Conservation (phyloP, 371 early-diverging fungal species). For the Mortierella sp. region DNA sequence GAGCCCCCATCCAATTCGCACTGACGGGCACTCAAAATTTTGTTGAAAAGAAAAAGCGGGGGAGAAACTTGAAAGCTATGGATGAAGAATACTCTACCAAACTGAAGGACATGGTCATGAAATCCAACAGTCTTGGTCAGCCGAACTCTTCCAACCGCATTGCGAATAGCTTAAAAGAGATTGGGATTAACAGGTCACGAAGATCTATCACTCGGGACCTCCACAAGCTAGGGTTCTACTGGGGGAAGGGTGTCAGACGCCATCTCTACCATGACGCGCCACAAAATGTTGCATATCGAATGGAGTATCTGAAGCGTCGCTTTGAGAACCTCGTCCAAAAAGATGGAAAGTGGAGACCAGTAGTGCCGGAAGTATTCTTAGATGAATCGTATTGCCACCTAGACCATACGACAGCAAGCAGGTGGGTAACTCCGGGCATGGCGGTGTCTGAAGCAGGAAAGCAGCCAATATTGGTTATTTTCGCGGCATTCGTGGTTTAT, state of each 20-base stretch:
- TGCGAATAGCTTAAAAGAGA: background rate
- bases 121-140: constrained; percentile 3
- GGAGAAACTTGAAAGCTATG: too few relatives aligned
- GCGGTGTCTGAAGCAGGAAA: background rate
- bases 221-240: constrained; percentile 2
- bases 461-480: constrained; percentile 10
- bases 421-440: background rate
- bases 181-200: background rate
- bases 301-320: constrained; percentile 1
- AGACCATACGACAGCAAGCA: background rate
- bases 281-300: constrained; percentile 7
- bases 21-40: too few relatives aligned
- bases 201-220: constrained; percentile 2
- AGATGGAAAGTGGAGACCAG: too few relatives aligned
- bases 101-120: background rate
- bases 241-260: constrained; percentile 8
- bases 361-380: background rate
- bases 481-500: constrained; percentile 16
- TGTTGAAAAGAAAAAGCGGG: too few relatives aligned
- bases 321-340: constrained; percentile 1
- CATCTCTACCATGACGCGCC: constrained; percentile 17
- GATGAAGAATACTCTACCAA: too few relatives aligned
- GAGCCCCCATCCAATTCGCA: too few relatives aligned
- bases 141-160: constrained; percentile 6
- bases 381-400: constrained; percentile 3